These are phyloP conservation scores for Choiromyces venosus DNA, from an alignment of 495 filamentous ascomycete species.

Conservation along the genomic window DNA sequence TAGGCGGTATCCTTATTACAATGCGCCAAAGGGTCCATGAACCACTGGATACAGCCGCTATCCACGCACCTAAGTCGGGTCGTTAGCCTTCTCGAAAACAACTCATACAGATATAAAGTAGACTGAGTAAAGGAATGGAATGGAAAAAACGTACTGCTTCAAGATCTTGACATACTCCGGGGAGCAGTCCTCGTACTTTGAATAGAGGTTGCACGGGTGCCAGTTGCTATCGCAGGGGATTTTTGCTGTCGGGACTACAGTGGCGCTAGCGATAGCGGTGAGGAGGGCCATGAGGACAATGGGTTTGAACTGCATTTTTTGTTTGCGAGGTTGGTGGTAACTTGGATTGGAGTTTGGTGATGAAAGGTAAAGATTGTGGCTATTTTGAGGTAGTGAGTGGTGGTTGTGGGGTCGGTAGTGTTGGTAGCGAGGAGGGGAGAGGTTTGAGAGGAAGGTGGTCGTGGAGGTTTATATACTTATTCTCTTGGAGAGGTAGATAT, in stretches of 20 bases:
- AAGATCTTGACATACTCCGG: slow-evolving; percentile 10
- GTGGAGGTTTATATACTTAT: background rate
- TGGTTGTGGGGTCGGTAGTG: background rate
- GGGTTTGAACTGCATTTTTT: slow-evolving; percentile 17
- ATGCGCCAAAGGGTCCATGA: slow-evolving; percentile 18
- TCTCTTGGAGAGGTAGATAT: background rate
- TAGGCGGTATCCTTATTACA: background rate
- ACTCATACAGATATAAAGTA: slow-evolving; percentile 12
- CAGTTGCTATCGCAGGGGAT: background rate
- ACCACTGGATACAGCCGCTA: slow-evolving; percentile 9
- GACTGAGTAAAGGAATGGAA: background rate
- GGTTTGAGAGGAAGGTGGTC: background rate
- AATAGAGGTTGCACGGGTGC: slow-evolving; percentile 11
- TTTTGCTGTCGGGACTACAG: slow-evolving; percentile 5
- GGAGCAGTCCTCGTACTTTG: slow-evolving; percentile 10
- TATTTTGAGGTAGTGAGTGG: background rate
- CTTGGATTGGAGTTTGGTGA: background rate
- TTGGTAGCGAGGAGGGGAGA: background rate
- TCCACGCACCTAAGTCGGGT: slow-evolving; percentile 7
- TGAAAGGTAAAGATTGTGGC: background rate
- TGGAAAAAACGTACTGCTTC: slow-evolving; percentile 9
- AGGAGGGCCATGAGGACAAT: slow-evolving; percentile 11
- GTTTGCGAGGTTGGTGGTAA: background rate
- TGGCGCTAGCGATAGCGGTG: background rate
- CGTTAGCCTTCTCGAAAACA: background rate